phyloP scores from a whole-genome alignment of 116 monocot genomes.

The Posidonia oceanica region DNA sequence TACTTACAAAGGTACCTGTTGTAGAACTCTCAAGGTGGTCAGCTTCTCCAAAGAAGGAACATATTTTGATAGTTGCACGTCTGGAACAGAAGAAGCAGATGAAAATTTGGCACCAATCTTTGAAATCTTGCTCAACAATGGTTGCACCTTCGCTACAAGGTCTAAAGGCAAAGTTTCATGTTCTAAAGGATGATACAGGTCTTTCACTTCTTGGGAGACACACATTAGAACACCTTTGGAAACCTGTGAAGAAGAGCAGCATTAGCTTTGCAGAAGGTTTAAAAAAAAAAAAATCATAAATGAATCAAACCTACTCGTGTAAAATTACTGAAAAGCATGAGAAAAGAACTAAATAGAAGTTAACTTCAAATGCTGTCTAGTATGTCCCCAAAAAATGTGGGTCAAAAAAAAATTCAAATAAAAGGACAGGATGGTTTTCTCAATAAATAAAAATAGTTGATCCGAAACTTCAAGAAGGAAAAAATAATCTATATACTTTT shows the following conservation, averaged over 20 bases:
- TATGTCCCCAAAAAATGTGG: too few species aligned
- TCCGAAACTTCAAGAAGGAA: too few species aligned
- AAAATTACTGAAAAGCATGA: too few species aligned
- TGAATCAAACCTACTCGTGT: too few species aligned
- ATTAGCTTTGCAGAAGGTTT: background rate
- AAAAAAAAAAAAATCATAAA: background rate
- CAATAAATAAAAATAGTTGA: too few species aligned
- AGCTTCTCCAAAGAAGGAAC: conserved; percentile 67
- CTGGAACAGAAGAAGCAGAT: conserved; percentile 84
- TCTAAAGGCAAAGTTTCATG: conserved; percentile 24
- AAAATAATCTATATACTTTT: too few species aligned
- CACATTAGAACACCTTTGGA: conserved; percentile 84
- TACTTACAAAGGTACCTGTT: conserved; percentile 41
- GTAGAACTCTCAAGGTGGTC: conserved; percentile 60
- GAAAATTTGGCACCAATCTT: conserved; percentile 76
- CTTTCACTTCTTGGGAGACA: conserved; percentile 88
- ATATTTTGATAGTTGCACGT: conserved; percentile 18
- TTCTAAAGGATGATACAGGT: conserved; percentile 77
- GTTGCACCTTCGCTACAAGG: conserved; percentile 56
- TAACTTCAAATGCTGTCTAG: too few species aligned
- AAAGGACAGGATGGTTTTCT: too few species aligned
- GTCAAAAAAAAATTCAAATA: too few species aligned
- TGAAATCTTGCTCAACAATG: conserved; percentile 71
- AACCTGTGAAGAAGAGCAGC: conserved; percentile 24
- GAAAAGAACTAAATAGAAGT: too few species aligned